Conservation (phyloP, 257 asterid species). For the Solanum chiquidenum region DNA sequence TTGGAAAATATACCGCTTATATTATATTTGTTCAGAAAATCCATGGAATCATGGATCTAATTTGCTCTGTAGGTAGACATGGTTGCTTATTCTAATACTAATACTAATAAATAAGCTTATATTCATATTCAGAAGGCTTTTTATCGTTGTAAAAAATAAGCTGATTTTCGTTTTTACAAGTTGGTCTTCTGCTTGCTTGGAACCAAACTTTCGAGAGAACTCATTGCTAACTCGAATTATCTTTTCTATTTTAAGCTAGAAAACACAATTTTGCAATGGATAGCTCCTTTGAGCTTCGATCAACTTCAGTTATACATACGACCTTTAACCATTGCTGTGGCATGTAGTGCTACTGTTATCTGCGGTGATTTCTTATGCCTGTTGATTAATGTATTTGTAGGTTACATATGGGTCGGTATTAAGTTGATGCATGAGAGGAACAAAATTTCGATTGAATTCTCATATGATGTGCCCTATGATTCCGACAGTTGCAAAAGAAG, state of each 20-base stretch:
- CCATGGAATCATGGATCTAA: background rate
- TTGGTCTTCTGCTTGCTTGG: background rate
- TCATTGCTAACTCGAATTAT: background rate
- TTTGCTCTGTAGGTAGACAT: background rate
- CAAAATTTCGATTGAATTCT: background rate
- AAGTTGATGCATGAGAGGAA: background rate
- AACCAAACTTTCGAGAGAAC: background rate
- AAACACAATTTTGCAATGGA: background rate
- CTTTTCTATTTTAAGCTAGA: background rate
- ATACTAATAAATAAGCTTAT: too few species aligned
- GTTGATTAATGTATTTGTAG: background rate
- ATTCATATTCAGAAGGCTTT: background rate
- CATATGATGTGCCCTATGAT: background rate
- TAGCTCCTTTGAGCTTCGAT: background rate
- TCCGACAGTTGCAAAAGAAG: background rate
- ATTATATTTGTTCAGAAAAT: too few species aligned
- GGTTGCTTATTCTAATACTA: background rate
- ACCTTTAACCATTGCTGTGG: background rate
- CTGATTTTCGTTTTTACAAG: background rate
- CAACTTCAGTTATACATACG: too few species aligned
- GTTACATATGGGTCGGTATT: background rate
- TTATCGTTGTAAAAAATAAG: background rate
- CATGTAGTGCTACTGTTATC: background rate
- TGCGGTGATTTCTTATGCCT: background rate
- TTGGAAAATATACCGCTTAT: too few species aligned